Evolutionary conservation across 805 yeast species (phyloP).

Genomic region (Starmerella floris): DNA sequence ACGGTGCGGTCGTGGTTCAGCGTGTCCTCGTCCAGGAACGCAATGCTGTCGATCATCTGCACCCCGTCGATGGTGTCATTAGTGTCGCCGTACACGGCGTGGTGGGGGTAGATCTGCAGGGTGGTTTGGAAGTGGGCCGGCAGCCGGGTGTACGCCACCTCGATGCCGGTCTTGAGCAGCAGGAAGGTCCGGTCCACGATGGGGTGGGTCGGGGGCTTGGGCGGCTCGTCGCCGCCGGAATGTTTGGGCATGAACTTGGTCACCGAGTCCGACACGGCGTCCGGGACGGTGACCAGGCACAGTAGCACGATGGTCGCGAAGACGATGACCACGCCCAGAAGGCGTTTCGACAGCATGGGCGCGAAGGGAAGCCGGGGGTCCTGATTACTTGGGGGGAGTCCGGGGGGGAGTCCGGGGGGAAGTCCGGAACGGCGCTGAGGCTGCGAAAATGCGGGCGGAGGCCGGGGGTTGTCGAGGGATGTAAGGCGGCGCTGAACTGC

Average conservation of each 20-base stretch:
- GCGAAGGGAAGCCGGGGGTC: no score
- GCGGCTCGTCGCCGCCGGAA: no score
- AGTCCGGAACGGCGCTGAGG: no score
- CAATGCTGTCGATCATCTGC: constrained; percentile 26
- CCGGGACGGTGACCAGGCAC: neutral
- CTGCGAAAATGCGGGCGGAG: no score
- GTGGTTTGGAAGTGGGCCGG: constrained; percentile 30
- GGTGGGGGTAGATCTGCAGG: constrained; percentile 25
- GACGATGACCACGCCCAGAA: neutral
- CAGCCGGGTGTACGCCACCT: constrained; percentile 27
- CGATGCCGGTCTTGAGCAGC: constrained; percentile 29
- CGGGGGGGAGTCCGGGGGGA: no score
- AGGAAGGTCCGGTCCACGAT: constrained; percentile 21
- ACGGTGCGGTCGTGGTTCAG: constrained; percentile 14
- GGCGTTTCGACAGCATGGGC: neutral
- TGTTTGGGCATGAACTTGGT: neutral
- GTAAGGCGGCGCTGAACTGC: no score
- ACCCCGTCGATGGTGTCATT: constrained; percentile 26
- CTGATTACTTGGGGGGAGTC: no score
- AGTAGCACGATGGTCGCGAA: neutral
- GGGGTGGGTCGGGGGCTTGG: neutral
- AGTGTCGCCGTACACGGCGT: constrained; percentile 28
- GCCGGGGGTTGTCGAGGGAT: no score
- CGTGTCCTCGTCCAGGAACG: constrained; percentile 20
- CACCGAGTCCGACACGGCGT: neutral